A percentile compares a stretch with the other conserved stretches of the same genome.
These are phyloP conservation scores for Alnus rubra DNA, from an alignment of 306 rosid genomes.

Conservation along the genomic window DNA sequence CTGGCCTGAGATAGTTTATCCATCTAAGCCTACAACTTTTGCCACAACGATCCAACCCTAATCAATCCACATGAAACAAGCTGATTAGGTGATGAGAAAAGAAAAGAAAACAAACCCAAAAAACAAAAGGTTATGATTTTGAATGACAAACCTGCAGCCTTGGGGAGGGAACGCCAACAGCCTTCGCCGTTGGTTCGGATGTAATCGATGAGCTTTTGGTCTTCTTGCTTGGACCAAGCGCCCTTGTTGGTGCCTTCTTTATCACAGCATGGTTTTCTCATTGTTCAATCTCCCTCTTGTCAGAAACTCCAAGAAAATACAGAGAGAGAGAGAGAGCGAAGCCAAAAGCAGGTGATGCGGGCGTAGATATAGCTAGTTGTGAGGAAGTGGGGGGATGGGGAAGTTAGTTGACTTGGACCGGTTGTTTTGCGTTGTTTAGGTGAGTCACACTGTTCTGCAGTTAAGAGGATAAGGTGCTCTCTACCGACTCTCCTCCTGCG, in stretches of 20 bases:
- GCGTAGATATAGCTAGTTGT: slow-evolving; percentile 29
- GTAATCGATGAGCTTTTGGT: slow-evolving; percentile 65
- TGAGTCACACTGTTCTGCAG: slow-evolving; percentile 19
- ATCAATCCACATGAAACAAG: not conserved
- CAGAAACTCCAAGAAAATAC: not conserved
- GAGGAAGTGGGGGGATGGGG: not conserved
- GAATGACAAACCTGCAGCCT: slow-evolving; percentile 57
- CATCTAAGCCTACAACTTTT: slow-evolving; percentile 83
- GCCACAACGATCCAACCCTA: slow-evolving; percentile 72
- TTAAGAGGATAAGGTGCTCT: slow-evolving; percentile 7
- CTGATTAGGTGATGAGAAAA: not conserved
- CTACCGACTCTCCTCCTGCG: not conserved
- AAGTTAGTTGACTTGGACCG: slow-evolving; percentile 63
- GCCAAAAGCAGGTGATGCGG: slow-evolving; percentile 17
- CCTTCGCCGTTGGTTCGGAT: slow-evolving; percentile 66
- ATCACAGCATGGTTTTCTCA: slow-evolving; percentile 73
- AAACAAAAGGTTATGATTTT: not conserved
- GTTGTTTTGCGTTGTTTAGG: slow-evolving; percentile 52
- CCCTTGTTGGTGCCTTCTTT: slow-evolving; percentile 66
- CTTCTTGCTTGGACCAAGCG: slow-evolving; percentile 76
- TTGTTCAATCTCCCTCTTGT: slow-evolving; percentile 4
- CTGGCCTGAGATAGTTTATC: slow-evolving; percentile 69
- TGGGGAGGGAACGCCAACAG: slow-evolving; percentile 69
- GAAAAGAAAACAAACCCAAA: not conserved
- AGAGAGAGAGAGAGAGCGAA: not conserved